Evolutionary conservation across 2,329 filamentous ascomycete species (phyloP), one percentile per base, ranked within the genome.

Genomic region (Cryphonectria nitschkei): DNA sequence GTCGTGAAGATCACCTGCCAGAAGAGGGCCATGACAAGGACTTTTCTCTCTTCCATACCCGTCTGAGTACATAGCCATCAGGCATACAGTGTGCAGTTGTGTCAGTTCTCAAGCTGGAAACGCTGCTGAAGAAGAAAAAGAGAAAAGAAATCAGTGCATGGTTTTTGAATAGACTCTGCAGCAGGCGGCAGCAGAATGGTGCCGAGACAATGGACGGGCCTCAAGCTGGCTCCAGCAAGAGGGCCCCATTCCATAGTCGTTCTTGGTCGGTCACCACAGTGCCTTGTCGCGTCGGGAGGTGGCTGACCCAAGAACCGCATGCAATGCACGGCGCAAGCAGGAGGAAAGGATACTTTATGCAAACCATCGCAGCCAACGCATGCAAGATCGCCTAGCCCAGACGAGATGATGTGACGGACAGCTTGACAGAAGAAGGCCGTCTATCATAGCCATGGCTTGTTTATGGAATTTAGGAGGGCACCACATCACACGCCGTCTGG

Each of bases 181-280:
- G n/a, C 8, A 22, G 39, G 60, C 50, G 60, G 67, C 70, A 46
- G 70, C 62, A 62, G 70, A 63, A 67, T 14, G 37, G 61, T 29
- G 70, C 70, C 70, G 70, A 72, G 70, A 72, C 70, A 72, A 64
- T 46, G 50, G 70, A 72, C 37, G 63, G 70, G 63, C 58, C 63
- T 61, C 54, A 29, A 26, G 66, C 29, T 50, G 39, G 41, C 14
- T 43, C 62, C 22, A 3, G 16, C 7, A 11, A 22, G 41, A 34
- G n/a, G 19, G 19, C n/a, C 39, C 39, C 34, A 63, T 26, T 9
- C n/a, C 26, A 39, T 34, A 22, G 61, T 29, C 19, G 11, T 52
- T 26, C n/a, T 9, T 26, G 22, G 4, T 14, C 39, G 39, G 61
- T 29, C 26, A 13, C 8, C 62, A n/a, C 13, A 41, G 41, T 50